Base-by-base conservation (phyloP, 1,139 yeast genomes). In the Hanseniaspora uvarum region DNA sequence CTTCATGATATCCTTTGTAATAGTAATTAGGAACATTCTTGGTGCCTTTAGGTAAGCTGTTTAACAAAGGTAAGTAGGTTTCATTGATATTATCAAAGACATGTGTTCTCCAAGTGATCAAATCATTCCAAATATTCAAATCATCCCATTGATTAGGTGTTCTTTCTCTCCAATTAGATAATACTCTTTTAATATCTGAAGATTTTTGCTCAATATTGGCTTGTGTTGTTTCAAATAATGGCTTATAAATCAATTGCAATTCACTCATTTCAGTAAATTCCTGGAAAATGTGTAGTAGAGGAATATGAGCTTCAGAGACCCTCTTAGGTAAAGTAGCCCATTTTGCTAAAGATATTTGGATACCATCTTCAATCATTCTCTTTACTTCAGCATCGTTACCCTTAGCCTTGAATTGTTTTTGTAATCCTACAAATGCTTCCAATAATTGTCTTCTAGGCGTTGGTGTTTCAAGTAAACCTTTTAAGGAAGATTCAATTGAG, bases 81-180 rank as follows among this genome's bases (percentile, higher is more conserved):
- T 86, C 86, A 71, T 94, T 92, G 63, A 94, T 87, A n/a, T 89
- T 96, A 60, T 86, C 89, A 75, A 94, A 94, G 0, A 96, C 96
- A 68, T 92, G 97, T 68, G 92, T 96, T 64, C 99, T 78, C 97
- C 98, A 94, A 0, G 98, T 89, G 8, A 92, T 95, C 59, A 94
- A 72, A 65, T 94, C 99, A 61, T 94, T 89, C 99, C 99, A 94
- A 59, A 89, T 78, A 66, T 87, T 89, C 61, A 94, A 89, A 65
- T 94, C 98, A 69, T 94, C 99, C 96, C 96, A 92, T 14, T 80
- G 74, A 62, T 94, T 94, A 11, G 99, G 99, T 54, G 94, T 72
- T 59, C 99, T 80, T 65, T 92, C 98, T 64, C 98, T 77, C 99
- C 99, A 94, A 0, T 96, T 95, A 65, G 88, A 96, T 53, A 94